Evolutionary conservation across 2,329 filamentous ascomycete genomes (phyloP).

Genomic region (Pseudogymnoascus sp.): DNA sequence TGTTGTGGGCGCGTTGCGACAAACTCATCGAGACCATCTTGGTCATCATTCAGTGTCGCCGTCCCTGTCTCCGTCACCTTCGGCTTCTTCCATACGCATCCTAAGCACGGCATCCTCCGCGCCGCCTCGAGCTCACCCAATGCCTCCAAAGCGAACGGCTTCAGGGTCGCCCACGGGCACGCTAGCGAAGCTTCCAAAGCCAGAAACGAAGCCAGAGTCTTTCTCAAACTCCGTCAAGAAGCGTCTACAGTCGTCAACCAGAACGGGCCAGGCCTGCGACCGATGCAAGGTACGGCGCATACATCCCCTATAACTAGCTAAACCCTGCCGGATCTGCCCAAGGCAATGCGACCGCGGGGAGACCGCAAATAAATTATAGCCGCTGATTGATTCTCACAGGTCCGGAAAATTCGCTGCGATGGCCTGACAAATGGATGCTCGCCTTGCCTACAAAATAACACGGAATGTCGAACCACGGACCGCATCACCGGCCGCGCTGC

Average conservation of each 20-base stretch:
- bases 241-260: conserved; percentile 43
- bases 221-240: conserved; percentile 39
- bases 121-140: conserved; percentile 11
- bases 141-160: conserved; percentile 22
- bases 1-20: neutral
- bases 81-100: conserved; percentile 20
- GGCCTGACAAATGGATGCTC: conserved; percentile 71
- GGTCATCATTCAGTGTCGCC: conserved; percentile 6
- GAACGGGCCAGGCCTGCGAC: conserved; percentile 80
- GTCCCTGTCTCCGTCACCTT: conserved; percentile 7
- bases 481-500: conserved; percentile 76
- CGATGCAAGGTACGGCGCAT: conserved; percentile 61
- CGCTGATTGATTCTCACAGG: conserved; percentile 34
- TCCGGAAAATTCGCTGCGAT: conserved; percentile 84
- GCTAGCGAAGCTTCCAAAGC: conserved; percentile 20
- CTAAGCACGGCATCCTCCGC: conserved; percentile 17
- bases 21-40: neutral
- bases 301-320: conserved; percentile 4
- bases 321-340: conserved; percentile 8
- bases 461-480: conserved; percentile 74
- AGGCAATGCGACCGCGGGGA: neutral
- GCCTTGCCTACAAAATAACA: conserved; percentile 66
- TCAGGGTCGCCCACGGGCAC: conserved; percentile 17
- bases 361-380: neutral
- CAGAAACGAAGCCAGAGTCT: conserved; percentile 23